phyloP scores from a whole-genome alignment of 306 rosid genomes.

The Rosa rugosa region DNA sequence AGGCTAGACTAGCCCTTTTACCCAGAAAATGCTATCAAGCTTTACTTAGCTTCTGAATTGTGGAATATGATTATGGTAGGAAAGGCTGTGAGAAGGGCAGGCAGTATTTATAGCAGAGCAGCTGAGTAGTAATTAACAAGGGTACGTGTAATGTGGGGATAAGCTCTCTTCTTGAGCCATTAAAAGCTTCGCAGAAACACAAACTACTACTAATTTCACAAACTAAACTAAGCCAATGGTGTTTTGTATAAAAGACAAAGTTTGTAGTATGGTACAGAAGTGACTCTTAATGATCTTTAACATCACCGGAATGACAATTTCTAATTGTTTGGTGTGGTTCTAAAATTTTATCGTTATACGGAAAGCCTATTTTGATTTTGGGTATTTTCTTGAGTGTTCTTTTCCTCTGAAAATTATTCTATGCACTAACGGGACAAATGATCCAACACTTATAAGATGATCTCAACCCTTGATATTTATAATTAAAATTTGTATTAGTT shows the following conservation, averaged over 20 bases:
- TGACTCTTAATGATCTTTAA: not conserved
- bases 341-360: not conserved
- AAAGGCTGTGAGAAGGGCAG: not conserved
- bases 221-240: not conserved
- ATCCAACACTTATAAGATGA: too few species aligned
- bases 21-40: not conserved
- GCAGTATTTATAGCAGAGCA: constrained; percentile 14
- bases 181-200: not conserved
- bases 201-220: not conserved
- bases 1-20: not conserved
- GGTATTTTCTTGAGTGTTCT: not conserved
- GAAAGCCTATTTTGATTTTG: not conserved
- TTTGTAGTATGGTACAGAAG: not conserved
- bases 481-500: too few species aligned
- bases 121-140: not conserved
- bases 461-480: too few species aligned
- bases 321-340: not conserved
- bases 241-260: not conserved
- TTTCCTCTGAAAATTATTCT: too few species aligned
- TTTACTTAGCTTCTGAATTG: not conserved
- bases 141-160: constrained; percentile 7
- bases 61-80: not conserved
- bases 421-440: too few species aligned
- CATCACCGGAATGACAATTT: not conserved
- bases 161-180: constrained; percentile 6